phyloP scores from a whole-genome alignment of 2,329 filamentous ascomycete genomes.

The Pseudocercospora fuligena region DNA sequence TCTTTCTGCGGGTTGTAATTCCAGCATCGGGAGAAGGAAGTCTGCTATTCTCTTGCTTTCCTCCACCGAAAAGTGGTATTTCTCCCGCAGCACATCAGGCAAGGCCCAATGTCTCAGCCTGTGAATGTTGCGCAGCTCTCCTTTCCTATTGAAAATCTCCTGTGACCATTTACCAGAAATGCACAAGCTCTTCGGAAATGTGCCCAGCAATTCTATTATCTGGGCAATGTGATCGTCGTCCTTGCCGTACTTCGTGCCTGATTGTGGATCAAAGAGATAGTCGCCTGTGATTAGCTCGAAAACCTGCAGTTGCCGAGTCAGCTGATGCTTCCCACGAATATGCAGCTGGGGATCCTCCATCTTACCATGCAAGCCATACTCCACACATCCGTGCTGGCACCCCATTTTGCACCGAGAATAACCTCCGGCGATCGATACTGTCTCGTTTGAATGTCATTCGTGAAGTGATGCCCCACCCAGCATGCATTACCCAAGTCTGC shows the following conservation, averaged over 20 bases:
- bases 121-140: slow-evolving; percentile 96
- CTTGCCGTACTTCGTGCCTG: slow-evolving; percentile 98
- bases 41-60: slow-evolving; percentile 78
- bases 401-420: slow-evolving; percentile 96
- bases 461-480: slow-evolving; percentile 99
- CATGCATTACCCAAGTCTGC: slow-evolving; percentile 97
- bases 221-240: slow-evolving; percentile 99
- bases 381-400: slow-evolving; percentile 98
- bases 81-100: slow-evolving; percentile 89
- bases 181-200: slow-evolving; percentile 90
- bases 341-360: not conserved
- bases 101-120: slow-evolving; percentile 94
- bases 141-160: slow-evolving; percentile 98
- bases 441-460: slow-evolving; percentile 97
- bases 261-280: slow-evolving; percentile 97
- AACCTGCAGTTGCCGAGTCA: slow-evolving; percentile 61
- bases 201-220: slow-evolving; percentile 94
- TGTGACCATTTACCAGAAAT: slow-evolving; percentile 95
- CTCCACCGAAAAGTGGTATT: slow-evolving; percentile 90
- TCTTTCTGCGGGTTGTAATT: slow-evolving; percentile 82
- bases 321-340: not conserved
- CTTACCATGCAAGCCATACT: slow-evolving; percentile 99
- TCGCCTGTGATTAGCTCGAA: slow-evolving; percentile 98
- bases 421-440: slow-evolving; percentile 98
- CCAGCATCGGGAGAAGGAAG: slow-evolving; percentile 89